Evolutionary conservation across 2,329 filamentous ascomycete genomes (phyloP).

Genomic region (Colletotrichum lentis): DNA sequence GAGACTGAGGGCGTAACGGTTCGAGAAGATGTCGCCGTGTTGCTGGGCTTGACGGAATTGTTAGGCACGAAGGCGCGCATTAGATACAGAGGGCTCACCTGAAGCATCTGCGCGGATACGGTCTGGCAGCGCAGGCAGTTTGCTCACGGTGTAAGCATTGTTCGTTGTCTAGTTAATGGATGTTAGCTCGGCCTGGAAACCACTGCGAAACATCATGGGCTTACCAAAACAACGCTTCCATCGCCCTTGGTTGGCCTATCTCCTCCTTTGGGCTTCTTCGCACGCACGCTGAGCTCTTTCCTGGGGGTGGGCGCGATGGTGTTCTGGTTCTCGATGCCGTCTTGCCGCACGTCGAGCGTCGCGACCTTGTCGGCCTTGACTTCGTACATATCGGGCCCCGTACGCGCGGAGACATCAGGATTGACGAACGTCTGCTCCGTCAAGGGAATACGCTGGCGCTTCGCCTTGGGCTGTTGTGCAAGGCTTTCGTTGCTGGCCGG

Average conservation of each 20-base stretch:
- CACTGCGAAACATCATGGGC: slow-evolving; percentile 42
- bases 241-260: slow-evolving; percentile 73
- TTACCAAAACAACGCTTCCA: slow-evolving; percentile 71
- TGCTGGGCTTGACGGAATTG: slow-evolving; percentile 60
- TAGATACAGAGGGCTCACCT: slow-evolving; percentile 60
- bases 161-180: slow-evolving; percentile 73
- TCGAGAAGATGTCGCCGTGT: slow-evolving; percentile 71
- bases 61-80: slow-evolving; percentile 40
- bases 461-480: slow-evolving; percentile 67
- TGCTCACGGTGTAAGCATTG: slow-evolving; percentile 83
- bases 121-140: slow-evolving; percentile 83
- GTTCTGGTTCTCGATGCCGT: slow-evolving; percentile 55
- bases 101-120: slow-evolving; percentile 72
- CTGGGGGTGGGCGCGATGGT: slow-evolving; percentile 47
- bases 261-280: slow-evolving; percentile 69
- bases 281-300: slow-evolving; percentile 66
- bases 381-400: slow-evolving; percentile 62
- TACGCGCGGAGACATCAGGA: slow-evolving; percentile 50
- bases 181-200: slow-evolving; percentile 20
- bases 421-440: slow-evolving; percentile 65
- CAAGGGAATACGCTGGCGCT: slow-evolving; percentile 67
- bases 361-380: slow-evolving; percentile 63
- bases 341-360: slow-evolving; percentile 55
- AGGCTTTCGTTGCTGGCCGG: slow-evolving; percentile 64
- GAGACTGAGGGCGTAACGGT: slow-evolving; percentile 79